Conservation (phyloP, 192 early-diverging fungal genomes). For the Backusella morwellensis region DNA sequence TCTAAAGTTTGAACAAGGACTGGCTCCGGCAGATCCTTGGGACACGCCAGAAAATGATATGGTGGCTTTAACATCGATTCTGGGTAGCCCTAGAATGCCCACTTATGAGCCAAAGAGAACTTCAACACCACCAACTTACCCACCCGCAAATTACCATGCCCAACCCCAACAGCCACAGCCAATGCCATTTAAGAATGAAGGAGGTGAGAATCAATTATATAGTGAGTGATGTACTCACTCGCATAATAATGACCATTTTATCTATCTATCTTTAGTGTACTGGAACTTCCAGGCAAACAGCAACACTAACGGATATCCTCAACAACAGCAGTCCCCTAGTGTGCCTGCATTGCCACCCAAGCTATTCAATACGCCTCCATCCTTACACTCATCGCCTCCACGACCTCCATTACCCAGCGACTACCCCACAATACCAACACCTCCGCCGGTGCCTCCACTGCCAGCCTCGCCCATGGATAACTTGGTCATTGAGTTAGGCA, state of each 20-base stretch:
- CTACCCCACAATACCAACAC: constrained; percentile 17
- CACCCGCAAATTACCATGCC: background rate
- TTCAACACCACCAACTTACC: background rate
- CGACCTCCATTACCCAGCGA: constrained; percentile 10
- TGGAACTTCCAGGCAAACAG: constrained; percentile 14
- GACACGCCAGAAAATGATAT: constrained; percentile 58
- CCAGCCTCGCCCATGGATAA: constrained; percentile 3
- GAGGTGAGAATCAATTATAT: background rate
- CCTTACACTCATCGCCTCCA: constrained; percentile 13
- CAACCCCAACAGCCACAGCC: constrained; percentile 5
- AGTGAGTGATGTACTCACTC: too few relatives aligned
- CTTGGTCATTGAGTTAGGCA: constrained; percentile 45
- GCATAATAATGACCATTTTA: too few relatives aligned
- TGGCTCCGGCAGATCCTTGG: constrained; percentile 63
- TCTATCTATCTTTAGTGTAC: background rate
- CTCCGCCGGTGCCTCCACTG: constrained; percentile 13
- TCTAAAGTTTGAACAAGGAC: constrained; percentile 64
- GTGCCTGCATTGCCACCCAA: constrained; percentile 30
- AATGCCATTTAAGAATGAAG: constrained; percentile 11
- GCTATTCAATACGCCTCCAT: constrained; percentile 16
- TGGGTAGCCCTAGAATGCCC: constrained; percentile 23
- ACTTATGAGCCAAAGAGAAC: background rate
- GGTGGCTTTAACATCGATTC: constrained; percentile 51
- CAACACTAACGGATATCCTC: background rate
- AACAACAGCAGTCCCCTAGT: background rate